These are phyloP conservation scores for Eremochloa ophiuroides DNA, from an alignment of 176 grass and related monocot genomes.

Conservation along the genomic window DNA sequence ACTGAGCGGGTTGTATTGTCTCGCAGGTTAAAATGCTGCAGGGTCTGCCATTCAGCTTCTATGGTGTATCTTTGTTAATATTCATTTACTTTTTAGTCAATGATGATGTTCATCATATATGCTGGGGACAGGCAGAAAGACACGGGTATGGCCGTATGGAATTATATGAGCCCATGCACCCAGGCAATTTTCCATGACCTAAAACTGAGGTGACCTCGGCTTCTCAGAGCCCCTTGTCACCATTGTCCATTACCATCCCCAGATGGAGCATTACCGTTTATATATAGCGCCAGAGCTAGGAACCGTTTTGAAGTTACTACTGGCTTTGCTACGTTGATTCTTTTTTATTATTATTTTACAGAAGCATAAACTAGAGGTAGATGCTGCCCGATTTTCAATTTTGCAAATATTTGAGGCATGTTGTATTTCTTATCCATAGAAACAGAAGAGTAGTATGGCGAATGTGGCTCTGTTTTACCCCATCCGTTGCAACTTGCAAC, in stretches of 20 bases:
- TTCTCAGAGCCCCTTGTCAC: not conserved
- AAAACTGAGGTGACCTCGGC: not conserved
- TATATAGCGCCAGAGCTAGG: not conserved
- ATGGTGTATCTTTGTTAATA: not conserved
- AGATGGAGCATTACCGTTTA: not conserved
- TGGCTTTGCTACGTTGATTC: not conserved
- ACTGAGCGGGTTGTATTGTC: not conserved
- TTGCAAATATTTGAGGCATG: too few relatives aligned
- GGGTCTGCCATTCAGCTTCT: not conserved
- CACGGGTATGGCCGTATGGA: not conserved
- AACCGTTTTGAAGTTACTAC: not conserved
- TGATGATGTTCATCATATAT: not conserved
- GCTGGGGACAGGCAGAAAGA: not conserved
- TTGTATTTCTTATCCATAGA: constrained; percentile 5
- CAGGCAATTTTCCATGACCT: not conserved
- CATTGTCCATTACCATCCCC: not conserved
- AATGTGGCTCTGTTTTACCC: not conserved
- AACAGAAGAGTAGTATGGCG: not conserved
- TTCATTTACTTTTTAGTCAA: not conserved
- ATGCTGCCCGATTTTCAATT: not conserved
- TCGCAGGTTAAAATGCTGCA: constrained; percentile 2
- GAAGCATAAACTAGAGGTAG: not conserved
- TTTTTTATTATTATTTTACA: not conserved
- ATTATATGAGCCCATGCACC: not conserved
- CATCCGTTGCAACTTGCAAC: constrained; percentile 15